phyloP scores from a whole-genome alignment of 768 basidiomycete species.

The Butyriboletus loyo region DNA sequence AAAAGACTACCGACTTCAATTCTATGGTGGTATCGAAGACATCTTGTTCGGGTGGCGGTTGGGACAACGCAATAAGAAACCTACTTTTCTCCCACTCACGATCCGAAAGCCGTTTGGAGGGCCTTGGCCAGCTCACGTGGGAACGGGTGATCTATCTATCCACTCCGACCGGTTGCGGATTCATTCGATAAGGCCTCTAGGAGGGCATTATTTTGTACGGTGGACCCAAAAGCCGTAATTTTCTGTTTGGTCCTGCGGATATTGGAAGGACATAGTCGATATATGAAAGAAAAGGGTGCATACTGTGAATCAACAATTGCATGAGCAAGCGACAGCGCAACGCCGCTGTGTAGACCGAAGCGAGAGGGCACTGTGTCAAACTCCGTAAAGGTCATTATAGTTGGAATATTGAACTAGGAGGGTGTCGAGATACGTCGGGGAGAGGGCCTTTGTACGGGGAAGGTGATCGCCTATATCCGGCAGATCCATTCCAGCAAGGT shows the following conservation, averaged over 20 bases:
- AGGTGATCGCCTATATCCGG: background rate
- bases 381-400: background rate
- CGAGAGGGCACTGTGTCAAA: background rate
- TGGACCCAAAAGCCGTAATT: background rate
- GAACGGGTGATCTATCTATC: background rate
- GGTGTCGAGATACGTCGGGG: background rate
- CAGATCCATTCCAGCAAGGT: background rate
- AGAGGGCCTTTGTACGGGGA: background rate
- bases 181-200: background rate
- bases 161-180: background rate
- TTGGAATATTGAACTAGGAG: background rate
- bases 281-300: background rate
- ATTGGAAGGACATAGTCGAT: background rate
- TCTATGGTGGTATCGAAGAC: too few relatives aligned
- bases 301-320: background rate
- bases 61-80: too few relatives aligned
- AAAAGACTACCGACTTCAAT: too few relatives aligned
- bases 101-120: conserved; percentile 4
- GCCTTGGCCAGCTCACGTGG: background rate
- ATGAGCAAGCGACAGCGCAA: background rate
- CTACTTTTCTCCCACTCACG: too few relatives aligned
- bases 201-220: fast-evolving
- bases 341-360: background rate
- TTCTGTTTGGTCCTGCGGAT: background rate
- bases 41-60: too few relatives aligned